Evolutionary conservation across 2,329 filamentous ascomycete species (phyloP).

Genomic region (Cytospora schulzeri): DNA sequence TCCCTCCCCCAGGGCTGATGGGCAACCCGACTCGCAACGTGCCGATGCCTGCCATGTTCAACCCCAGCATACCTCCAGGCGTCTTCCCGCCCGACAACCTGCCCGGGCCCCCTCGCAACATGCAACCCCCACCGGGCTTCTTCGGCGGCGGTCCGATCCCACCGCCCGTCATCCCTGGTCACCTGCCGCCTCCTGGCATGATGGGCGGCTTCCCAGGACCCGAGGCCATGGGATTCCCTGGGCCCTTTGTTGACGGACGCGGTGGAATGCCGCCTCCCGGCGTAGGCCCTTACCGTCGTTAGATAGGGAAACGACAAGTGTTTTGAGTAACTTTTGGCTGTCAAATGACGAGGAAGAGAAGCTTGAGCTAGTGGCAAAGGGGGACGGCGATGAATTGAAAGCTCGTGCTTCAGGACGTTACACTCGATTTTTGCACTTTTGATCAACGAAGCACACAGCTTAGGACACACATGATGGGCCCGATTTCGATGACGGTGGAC

Average conservation of each 20-base stretch:
- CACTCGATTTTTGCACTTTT: background rate
- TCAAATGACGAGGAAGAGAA: slow-evolving; percentile 2
- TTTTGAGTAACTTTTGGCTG: slow-evolving; percentile 6
- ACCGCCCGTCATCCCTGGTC: slow-evolving; percentile 42
- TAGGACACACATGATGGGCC: background rate
- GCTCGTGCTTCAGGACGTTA: background rate
- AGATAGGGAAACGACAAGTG: slow-evolving; percentile 4
- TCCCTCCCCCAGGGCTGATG: slow-evolving; percentile 58
- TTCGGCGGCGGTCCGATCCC: slow-evolving; percentile 48
- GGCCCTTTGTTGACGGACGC: slow-evolving; percentile 56
- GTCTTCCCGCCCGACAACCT: slow-evolving; percentile 54
- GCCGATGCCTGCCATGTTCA: slow-evolving; percentile 60
- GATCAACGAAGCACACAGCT: background rate
- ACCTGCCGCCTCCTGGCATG: slow-evolving; percentile 53
- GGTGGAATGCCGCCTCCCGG: slow-evolving; percentile 45
- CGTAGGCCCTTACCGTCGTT: slow-evolving; percentile 28
- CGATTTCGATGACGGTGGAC: background rate
- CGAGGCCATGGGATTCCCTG: slow-evolving; percentile 51
- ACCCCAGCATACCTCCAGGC: slow-evolving; percentile 58
- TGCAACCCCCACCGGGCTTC: slow-evolving; percentile 61
- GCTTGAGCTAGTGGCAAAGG: background rate
- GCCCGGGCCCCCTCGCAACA: slow-evolving; percentile 44
- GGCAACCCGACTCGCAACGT: slow-evolving; percentile 46
- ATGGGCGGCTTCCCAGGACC: slow-evolving; percentile 60
- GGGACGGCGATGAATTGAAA: background rate